phyloP scores from a whole-genome alignment of 2,329 filamentous ascomycete genomes.

The Cladosporium phlei region DNA sequence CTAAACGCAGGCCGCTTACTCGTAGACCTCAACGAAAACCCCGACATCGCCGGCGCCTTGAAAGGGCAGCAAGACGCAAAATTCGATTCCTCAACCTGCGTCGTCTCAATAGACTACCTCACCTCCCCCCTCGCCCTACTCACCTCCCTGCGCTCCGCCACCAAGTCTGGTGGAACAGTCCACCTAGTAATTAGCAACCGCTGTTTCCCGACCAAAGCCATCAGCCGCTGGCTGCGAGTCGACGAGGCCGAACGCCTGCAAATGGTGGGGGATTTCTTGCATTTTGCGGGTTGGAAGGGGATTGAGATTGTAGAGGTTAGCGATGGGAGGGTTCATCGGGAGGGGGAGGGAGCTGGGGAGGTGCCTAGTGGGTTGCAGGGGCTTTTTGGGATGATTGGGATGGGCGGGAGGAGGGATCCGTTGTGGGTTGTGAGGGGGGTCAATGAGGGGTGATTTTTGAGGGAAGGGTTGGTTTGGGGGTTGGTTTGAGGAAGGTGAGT shows the following conservation, averaged over 20 bases:
- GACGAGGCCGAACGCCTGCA: slow-evolving; percentile 42
- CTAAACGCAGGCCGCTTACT: slow-evolving; percentile 32
- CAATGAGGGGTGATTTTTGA: slow-evolving; percentile 15
- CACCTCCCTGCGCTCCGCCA: slow-evolving; percentile 35
- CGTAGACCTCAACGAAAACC: slow-evolving; percentile 43
- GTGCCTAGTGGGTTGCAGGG: slow-evolving; percentile 21
- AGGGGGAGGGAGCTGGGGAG: slow-evolving; percentile 11
- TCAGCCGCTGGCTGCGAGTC: slow-evolving; percentile 45
- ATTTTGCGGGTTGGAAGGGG: slow-evolving; percentile 48
- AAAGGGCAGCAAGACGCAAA: slow-evolving; percentile 8
- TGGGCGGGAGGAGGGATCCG: slow-evolving; percentile 36
- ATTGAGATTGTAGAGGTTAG: slow-evolving; percentile 52
- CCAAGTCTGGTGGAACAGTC: slow-evolving; percentile 41
- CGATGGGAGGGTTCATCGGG: slow-evolving; percentile 31
- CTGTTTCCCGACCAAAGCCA: slow-evolving; percentile 51
- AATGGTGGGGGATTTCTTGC: slow-evolving; percentile 51
- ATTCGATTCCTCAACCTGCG: slow-evolving; percentile 47
- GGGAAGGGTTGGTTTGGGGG: too few relatives aligned
- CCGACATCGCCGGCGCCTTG: slow-evolving; percentile 27
- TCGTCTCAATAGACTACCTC: slow-evolving; percentile 51
- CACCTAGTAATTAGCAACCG: slow-evolving; percentile 50
- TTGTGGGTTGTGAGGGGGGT: slow-evolving; percentile 42
- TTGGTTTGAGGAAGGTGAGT: too few relatives aligned
- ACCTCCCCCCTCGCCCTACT: slow-evolving; percentile 45
- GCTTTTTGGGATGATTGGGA: slow-evolving; percentile 31